Conservation (phyloP, 176 grass and related monocot genomes). For the Zizania latifolia region DNA sequence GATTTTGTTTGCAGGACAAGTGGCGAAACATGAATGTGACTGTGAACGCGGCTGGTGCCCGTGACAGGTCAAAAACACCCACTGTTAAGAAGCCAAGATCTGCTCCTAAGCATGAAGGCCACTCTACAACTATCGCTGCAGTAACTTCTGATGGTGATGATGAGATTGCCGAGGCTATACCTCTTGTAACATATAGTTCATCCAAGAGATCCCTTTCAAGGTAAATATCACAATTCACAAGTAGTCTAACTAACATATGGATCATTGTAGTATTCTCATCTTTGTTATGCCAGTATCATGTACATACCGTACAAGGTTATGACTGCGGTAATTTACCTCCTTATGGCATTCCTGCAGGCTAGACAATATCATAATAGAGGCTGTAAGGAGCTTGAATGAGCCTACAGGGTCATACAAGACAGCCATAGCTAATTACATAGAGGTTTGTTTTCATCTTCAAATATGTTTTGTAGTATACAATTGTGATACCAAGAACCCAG, state of each 20-base stretch:
- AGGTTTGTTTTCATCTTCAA: conserved; percentile 45
- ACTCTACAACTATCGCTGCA: not conserved
- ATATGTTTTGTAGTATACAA: not conserved
- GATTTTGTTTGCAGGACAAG: conserved; percentile 46
- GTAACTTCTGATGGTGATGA: conserved; percentile 49
- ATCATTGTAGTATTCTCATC: not conserved
- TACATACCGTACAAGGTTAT: not conserved
- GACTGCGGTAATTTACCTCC: not conserved
- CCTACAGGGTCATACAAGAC: conserved; percentile 80
- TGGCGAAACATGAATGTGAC: conserved; percentile 91
- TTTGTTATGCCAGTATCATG: not conserved
- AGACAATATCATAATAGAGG: conserved; percentile 82
- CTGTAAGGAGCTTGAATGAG: conserved; percentile 84
- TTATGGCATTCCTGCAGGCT: conserved; percentile 54
- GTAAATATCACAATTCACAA: conserved; percentile 22
- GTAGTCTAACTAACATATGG: not conserved
- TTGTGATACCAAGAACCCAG: not conserved
- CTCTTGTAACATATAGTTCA: conserved; percentile 21
- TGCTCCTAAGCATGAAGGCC: conserved; percentile 38
- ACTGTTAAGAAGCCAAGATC: conserved; percentile 35
- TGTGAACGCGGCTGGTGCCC: conserved; percentile 47
- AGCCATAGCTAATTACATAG: conserved; percentile 70
- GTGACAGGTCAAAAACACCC: conserved; percentile 45
- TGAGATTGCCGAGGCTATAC: conserved; percentile 28
- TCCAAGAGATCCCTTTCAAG: conserved; percentile 50